A percentile compares a stretch with the other conserved stretches of the same genome.
These are phyloP conservation scores for Lichtheimia ramosa DNA, from an alignment of 371 early-diverging fungal genomes.

Conservation along the genomic window DNA sequence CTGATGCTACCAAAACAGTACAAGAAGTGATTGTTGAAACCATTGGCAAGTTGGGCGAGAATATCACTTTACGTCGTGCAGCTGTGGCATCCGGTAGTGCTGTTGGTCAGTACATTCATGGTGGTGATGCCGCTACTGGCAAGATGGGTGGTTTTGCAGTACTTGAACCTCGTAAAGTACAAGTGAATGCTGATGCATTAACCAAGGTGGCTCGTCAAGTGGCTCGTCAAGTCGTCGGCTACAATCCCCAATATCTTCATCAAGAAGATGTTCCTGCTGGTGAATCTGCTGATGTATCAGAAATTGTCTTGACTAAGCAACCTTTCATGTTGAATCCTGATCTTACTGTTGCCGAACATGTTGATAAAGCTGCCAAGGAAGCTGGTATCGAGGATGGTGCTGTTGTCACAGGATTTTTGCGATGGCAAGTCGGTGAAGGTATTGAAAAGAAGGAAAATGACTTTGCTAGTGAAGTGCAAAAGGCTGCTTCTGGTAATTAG, in stretches of 20 bases:
- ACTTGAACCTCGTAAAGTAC: slow-evolving; percentile 42
- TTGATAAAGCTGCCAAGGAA: slow-evolving; percentile 30
- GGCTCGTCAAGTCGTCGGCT: slow-evolving; percentile 82
- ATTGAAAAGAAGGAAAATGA: slow-evolving; percentile 73
- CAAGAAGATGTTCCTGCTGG: slow-evolving; percentile 49
- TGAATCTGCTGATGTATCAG: slow-evolving; percentile 45
- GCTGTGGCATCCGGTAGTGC: slow-evolving; percentile 32
- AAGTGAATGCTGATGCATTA: slow-evolving; percentile 30
- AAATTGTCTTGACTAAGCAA: slow-evolving; percentile 69
- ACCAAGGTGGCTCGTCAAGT: slow-evolving; percentile 64
- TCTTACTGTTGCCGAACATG: slow-evolving; percentile 54
- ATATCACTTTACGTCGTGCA: slow-evolving; percentile 78
- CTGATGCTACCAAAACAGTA: slow-evolving; percentile 43
- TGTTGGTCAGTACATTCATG: slow-evolving; percentile 70
- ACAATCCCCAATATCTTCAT: slow-evolving; percentile 58
- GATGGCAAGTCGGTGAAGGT: slow-evolving; percentile 87
- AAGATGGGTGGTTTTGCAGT: slow-evolving; percentile 76
- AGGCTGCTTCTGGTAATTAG: slow-evolving; percentile 26
- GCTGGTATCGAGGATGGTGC: slow-evolving; percentile 59
- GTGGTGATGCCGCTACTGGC: slow-evolving; percentile 61
- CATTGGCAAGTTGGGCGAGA: slow-evolving; percentile 89
- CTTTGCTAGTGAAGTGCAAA: slow-evolving; percentile 80
- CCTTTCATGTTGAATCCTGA: slow-evolving; percentile 76
- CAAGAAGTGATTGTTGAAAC: slow-evolving; percentile 66
- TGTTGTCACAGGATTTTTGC: slow-evolving; percentile 61